Evolutionary conservation across 2,329 filamentous ascomycete genomes (phyloP).

Genomic region (Scedosporium apiospermum): DNA sequence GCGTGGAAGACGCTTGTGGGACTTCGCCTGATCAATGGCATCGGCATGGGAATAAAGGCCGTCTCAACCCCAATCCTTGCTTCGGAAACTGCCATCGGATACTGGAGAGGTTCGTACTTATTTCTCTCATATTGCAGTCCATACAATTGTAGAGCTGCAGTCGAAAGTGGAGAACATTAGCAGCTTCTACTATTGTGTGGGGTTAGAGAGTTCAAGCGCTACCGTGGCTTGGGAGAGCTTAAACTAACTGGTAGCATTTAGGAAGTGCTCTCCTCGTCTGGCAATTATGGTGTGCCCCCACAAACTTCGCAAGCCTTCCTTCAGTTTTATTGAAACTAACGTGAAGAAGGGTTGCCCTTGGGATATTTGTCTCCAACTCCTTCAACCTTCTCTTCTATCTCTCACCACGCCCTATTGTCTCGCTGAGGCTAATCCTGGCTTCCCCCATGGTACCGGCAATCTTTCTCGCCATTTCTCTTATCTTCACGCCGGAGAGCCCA

Average conservation of each 20-base stretch:
- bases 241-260: background rate
- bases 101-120: constrained; percentile 31
- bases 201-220: background rate
- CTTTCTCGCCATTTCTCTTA: constrained; percentile 21
- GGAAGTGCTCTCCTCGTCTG: constrained; percentile 31
- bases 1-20: constrained; percentile 21
- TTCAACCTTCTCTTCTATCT: constrained; percentile 27
- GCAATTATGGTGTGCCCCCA: constrained; percentile 28
- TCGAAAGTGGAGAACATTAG: background rate
- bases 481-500: constrained; percentile 29
- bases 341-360: constrained; percentile 20
- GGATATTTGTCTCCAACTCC: constrained; percentile 24
- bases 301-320: background rate
- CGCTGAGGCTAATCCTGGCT: constrained; percentile 22
- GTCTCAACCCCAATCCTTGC: constrained; percentile 37
- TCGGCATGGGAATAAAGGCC: constrained; percentile 38
- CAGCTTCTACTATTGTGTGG: background rate
- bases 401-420: background rate
- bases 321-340: background rate
- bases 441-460: constrained; percentile 25
- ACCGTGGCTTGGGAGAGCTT: background rate
- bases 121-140: background rate
- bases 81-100: constrained; percentile 35
- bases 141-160: background rate
- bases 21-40: constrained; percentile 21